These are phyloP conservation scores for Pseudomonodictys pantanalensis DNA, from an alignment of 495 filamentous ascomycete species.

Conservation along the genomic window DNA sequence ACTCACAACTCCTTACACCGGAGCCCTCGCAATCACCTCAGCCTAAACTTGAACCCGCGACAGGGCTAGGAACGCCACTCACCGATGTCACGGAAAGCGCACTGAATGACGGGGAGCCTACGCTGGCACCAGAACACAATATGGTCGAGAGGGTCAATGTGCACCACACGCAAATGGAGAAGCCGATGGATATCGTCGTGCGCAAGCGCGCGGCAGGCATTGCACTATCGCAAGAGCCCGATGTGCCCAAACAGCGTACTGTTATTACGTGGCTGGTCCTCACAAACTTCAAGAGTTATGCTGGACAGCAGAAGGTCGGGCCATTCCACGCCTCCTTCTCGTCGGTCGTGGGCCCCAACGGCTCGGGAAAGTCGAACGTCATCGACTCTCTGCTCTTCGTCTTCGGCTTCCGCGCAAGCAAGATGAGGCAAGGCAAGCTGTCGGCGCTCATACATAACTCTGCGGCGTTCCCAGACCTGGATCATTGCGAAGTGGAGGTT, in stretches of 20 bases:
- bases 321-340: slow-evolving; percentile 97
- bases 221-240: slow-evolving; percentile 62
- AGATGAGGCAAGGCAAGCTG: slow-evolving; percentile 98
- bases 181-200: slow-evolving; percentile 90
- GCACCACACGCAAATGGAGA: slow-evolving; percentile 72
- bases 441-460: slow-evolving; percentile 97
- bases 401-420: slow-evolving; percentile 96
- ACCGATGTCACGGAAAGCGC: slow-evolving; percentile 74
- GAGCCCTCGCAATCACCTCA: slow-evolving; percentile 45
- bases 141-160: slow-evolving; percentile 61
- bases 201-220: slow-evolving; percentile 74
- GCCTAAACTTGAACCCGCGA: slow-evolving; percentile 1
- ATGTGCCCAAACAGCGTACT: slow-evolving; percentile 74
- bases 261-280: slow-evolving; percentile 89
- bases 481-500: slow-evolving; percentile 91
- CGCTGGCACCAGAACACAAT: slow-evolving; percentile 20
- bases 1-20: slow-evolving; percentile 53
- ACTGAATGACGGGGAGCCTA: slow-evolving; percentile 62
- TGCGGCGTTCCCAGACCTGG: slow-evolving; percentile 75
- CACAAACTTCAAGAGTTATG: slow-evolving; percentile 98
- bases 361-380: slow-evolving; percentile 97
- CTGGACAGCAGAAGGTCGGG: slow-evolving; percentile 89
- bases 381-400: slow-evolving; percentile 98
- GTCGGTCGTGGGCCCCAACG: slow-evolving; percentile 97
- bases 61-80: slow-evolving; percentile 55